Percentiles rank a stretch among this genome's conserved stretches.
Conservation (phyloP, 208 protist genomes). For the Crithidia expoeki region DNA sequence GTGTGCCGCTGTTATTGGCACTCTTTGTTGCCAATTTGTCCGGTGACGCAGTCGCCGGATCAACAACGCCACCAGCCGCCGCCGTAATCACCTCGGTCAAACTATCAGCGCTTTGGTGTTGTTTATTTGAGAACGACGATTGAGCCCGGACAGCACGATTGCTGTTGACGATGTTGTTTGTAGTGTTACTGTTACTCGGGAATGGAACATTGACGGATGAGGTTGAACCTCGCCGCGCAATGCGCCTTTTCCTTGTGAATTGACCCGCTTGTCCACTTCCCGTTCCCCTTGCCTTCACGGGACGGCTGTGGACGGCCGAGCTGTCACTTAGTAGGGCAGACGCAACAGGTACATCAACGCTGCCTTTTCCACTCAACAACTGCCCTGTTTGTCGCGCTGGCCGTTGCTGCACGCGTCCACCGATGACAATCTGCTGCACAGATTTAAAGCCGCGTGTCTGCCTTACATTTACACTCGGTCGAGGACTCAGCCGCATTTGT, state of each 20-base stretch:
- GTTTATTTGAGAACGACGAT: not conserved
- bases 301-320: not conserved
- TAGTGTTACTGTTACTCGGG: not conserved
- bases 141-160: not conserved
- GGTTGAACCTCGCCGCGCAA: not conserved
- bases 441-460: not conserved
- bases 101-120: not conserved
- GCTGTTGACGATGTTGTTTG: not conserved
- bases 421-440: not conserved
- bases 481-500: constrained; percentile 9
- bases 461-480: constrained; percentile 3
- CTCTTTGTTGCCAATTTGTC: not conserved
- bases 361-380: not conserved
- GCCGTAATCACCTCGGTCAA: not conserved
- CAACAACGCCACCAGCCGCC: too few species aligned
- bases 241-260: not conserved
- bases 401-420: not conserved
- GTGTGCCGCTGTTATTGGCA: not conserved
- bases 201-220: not conserved
- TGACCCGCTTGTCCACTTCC: not conserved
- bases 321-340: not conserved
- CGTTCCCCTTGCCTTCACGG: too few species aligned
- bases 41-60: not conserved
- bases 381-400: not conserved
- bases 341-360: not conserved